Evolutionary conservation across 345 rosid genomes (phyloP).

Genomic region (Abelmoschus esculentus): DNA sequence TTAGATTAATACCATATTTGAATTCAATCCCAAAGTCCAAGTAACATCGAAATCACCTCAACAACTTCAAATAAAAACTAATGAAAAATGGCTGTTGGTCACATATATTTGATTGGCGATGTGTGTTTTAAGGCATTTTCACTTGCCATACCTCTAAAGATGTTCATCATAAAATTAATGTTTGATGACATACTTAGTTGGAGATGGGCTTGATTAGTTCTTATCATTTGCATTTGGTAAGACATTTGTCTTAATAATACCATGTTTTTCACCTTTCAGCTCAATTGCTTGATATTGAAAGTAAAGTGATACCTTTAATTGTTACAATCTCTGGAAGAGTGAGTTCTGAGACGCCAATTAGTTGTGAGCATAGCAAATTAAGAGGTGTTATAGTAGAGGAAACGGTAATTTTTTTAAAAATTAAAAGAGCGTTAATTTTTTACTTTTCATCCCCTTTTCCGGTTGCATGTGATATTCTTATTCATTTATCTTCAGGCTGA

Average conservation of each 20-base stretch:
- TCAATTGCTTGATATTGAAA: slow-evolving; percentile 61
- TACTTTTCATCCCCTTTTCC: not conserved
- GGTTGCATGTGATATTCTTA: not conserved
- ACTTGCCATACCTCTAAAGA: not conserved
- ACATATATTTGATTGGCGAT: not conserved
- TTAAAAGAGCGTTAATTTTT: not conserved
- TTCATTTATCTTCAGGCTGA: slow-evolving; percentile 57
- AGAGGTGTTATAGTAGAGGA: slow-evolving; percentile 78
- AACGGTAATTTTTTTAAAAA: slow-evolving; percentile 34
- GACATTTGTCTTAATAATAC: slow-evolving; percentile 5
- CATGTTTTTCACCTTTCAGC: slow-evolving; percentile 38
- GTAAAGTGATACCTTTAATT: slow-evolving; percentile 60
- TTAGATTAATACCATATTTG: not conserved
- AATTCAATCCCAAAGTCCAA: not conserved
- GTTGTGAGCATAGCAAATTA: slow-evolving; percentile 64
- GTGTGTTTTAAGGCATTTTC: not conserved
- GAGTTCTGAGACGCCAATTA: slow-evolving; percentile 84
- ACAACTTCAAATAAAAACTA: not conserved
- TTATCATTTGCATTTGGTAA: not conserved
- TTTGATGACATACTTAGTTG: not conserved
- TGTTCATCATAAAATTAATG: not conserved
- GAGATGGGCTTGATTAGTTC: not conserved
- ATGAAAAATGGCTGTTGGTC: not conserved
- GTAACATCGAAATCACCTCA: not conserved
- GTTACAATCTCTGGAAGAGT: slow-evolving; percentile 73